phyloP scores from a whole-genome alignment of 1,284 basidiomycete species.

The Sporisorium scitamineum region DNA sequence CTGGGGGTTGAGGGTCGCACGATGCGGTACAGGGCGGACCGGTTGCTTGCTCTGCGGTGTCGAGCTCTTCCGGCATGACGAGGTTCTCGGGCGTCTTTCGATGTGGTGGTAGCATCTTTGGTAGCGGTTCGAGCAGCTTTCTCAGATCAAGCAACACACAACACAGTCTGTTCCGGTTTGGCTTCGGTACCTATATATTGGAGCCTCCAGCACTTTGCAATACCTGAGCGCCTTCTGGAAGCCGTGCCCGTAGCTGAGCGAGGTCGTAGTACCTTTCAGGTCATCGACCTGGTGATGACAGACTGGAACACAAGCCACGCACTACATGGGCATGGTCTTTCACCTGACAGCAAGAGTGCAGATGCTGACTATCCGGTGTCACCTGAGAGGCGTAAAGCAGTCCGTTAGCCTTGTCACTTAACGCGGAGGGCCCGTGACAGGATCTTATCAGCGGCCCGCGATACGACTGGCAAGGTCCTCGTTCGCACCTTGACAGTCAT shows the following conservation, averaged over 20 bases:
- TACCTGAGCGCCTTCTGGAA: neutral
- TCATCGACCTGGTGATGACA: conserved; percentile 1
- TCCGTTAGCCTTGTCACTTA: conserved; percentile 10
- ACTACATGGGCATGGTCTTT: neutral
- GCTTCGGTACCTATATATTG: neutral
- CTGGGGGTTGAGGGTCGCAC: neutral
- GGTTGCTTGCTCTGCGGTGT: neutral
- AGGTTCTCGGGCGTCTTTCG: conserved; percentile 30
- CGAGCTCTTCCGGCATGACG: conserved; percentile 27
- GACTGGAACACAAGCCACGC: neutral
- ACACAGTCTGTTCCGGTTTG: no score
- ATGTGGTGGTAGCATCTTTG: conserved; percentile 38
- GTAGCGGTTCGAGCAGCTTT: neutral
- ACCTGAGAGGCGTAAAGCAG: neutral
- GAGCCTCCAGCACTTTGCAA: neutral
- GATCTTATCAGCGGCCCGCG: conserved; percentile 29
- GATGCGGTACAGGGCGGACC: conserved; percentile 1
- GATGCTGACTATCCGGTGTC: neutral
- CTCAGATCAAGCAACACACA: neutral
- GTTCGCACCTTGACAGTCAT: conserved; percentile 17
- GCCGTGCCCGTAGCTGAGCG: neutral
- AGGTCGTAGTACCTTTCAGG: conserved; percentile 20
- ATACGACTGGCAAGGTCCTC: conserved; percentile 29
- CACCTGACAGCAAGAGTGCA: neutral
- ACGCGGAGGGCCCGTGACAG: conserved; percentile 4